A percentile compares a stretch with the other conserved stretches of the same genome.
Evolutionary conservation across 2,329 filamentous ascomycete genomes (phyloP).

Genomic region (Kalmusia sp.): DNA sequence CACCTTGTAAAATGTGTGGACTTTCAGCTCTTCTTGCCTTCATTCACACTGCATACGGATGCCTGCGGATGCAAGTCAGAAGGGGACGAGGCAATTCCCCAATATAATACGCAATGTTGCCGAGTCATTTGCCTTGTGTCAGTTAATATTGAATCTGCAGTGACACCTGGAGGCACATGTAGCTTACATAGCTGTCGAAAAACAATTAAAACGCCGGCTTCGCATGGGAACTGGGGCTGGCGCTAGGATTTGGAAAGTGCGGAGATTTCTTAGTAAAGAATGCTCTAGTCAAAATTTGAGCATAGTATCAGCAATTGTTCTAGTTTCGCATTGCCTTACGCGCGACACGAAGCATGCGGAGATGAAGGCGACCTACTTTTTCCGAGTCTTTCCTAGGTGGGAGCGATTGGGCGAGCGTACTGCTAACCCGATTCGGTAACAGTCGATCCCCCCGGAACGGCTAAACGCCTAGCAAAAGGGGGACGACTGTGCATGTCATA

Average conservation of each 20-base stretch:
- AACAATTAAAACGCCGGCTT: too few relatives aligned
- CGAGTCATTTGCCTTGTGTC: too few relatives aligned
- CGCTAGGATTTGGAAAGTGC: not conserved
- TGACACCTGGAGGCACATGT: not conserved
- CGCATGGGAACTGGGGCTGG: not conserved
- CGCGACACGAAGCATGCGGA: slow-evolving; percentile 3
- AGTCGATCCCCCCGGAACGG: not conserved
- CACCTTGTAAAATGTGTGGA: too few relatives aligned
- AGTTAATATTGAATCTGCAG: too few relatives aligned
- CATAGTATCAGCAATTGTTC: not conserved
- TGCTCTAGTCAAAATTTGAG: not conserved
- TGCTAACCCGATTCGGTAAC: not conserved
- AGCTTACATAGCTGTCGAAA: too few relatives aligned
- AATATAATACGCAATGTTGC: too few relatives aligned
- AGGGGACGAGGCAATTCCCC: too few relatives aligned
- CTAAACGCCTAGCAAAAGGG: slow-evolving; percentile 1
- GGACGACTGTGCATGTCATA: not conserved
- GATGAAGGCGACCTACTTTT: not conserved
- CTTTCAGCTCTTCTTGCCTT: too few relatives aligned
- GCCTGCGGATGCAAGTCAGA: too few relatives aligned
- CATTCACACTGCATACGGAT: too few relatives aligned
- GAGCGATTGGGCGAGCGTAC: slow-evolving; percentile 6
- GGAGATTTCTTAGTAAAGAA: not conserved
- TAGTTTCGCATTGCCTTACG: not conserved
- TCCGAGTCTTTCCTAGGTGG: not conserved